Conservation (phyloP, 495 filamentous ascomycete genomes). For the Venustampulla echinocandica region DNA sequence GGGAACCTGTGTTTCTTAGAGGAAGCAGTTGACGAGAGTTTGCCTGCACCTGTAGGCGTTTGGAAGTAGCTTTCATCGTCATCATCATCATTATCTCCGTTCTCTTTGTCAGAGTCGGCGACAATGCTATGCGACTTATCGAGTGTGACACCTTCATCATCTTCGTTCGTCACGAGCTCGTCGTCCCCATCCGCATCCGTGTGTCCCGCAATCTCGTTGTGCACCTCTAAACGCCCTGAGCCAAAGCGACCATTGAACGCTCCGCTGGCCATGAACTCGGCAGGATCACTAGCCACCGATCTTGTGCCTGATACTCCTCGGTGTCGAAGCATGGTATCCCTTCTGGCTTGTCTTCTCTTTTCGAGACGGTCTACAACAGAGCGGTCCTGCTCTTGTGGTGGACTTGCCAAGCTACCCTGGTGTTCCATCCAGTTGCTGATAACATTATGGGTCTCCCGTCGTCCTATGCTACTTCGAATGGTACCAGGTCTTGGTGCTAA, state of each 20-base stretch:
- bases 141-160: constrained; percentile 38
- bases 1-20: constrained; percentile 1
- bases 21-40: constrained; percentile 1
- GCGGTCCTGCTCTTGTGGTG: constrained; percentile 53
- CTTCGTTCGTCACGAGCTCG: constrained; percentile 74
- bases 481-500: constrained; percentile 32
- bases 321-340: constrained; percentile 5
- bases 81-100: constrained; percentile 23
- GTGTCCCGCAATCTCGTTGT: constrained; percentile 25
- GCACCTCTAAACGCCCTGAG: not conserved
- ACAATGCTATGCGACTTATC: constrained; percentile 8
- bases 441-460: constrained; percentile 60
- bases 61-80: constrained; percentile 23
- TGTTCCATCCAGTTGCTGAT: constrained; percentile 84
- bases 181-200: constrained; percentile 80
- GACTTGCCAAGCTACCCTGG: constrained; percentile 52
- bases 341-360: constrained; percentile 26
- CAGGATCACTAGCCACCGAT: constrained; percentile 47
- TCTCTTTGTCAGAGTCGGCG: constrained; percentile 14
- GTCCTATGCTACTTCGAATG: constrained; percentile 32
- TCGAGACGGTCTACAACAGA: constrained; percentile 52
- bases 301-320: constrained; percentile 35
- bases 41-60: constrained; percentile 24
- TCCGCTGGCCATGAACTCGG: constrained; percentile 39
- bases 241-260: constrained; percentile 26